Percentiles rank a stretch among this genome's conserved stretches.
These are phyloP conservation scores for Lodderomyces metapsilosis DNA, from an alignment of 1,139 yeast species.

Conservation along the genomic window DNA sequence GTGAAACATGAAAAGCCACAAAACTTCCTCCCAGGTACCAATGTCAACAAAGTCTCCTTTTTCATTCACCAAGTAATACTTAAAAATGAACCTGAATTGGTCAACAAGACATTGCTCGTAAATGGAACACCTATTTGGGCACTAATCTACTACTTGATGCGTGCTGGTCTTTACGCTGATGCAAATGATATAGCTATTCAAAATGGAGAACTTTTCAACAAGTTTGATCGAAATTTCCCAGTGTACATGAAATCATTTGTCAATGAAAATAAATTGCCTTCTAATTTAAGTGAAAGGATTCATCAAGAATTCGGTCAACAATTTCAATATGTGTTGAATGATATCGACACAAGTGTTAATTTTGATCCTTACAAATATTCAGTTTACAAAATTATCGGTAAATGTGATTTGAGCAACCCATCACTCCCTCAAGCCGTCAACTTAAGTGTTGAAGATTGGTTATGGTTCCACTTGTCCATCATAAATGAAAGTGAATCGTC, in stretches of 20 bases:
- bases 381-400: constrained; percentile 85
- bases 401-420: constrained; percentile 79
- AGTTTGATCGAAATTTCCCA: constrained; percentile 84
- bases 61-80: constrained; percentile 57
- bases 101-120: constrained; percentile 43
- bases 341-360: constrained; percentile 46
- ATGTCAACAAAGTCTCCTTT: constrained; percentile 66
- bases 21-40: constrained; percentile 55
- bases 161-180: constrained; percentile 80
- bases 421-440: constrained; percentile 71
- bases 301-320: constrained; percentile 83
- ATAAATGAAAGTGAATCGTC: constrained; percentile 53
- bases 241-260: constrained; percentile 73
- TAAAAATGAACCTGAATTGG: constrained; percentile 32
- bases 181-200: constrained; percentile 50
- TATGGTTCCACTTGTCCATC: constrained; percentile 87
- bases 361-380: constrained; percentile 91
- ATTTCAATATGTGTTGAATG: constrained; percentile 61
- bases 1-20: constrained; percentile 54
- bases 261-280: constrained; percentile 60
- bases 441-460: constrained; percentile 90
- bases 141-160: constrained; percentile 72
- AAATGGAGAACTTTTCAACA: constrained; percentile 59
- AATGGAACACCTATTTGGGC: constrained; percentile 95
- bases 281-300: constrained; percentile 67